These are phyloP conservation scores for Ustilago lituana DNA, from an alignment of 1,284 basidiomycete genomes.

Conservation along the genomic window DNA sequence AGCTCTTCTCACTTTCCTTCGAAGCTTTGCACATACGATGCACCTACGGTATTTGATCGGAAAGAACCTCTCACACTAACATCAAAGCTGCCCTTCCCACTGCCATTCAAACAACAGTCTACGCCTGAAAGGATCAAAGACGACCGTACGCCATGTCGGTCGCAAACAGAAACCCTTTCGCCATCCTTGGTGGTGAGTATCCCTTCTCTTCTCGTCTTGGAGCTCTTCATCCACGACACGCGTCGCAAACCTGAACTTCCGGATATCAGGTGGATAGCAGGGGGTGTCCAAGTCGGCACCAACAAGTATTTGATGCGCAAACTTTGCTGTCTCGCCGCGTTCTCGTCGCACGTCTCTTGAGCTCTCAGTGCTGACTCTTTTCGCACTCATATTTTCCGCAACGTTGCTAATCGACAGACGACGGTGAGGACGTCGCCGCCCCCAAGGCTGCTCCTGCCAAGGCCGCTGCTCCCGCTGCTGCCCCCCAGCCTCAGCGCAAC, in stretches of 20 bases:
- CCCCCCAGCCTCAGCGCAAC: conserved; percentile 49
- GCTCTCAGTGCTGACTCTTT: conserved; percentile 7
- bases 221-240: background rate
- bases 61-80: conserved; percentile 19
- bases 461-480: conserved; percentile 52
- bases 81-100: background rate
- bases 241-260: too few relatives aligned
- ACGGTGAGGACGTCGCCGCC: conserved; percentile 54
- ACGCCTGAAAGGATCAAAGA: conserved; percentile 49
- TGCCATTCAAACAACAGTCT: conserved; percentile 17
- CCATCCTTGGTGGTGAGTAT: conserved; percentile 64
- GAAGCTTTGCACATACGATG: too few relatives aligned
- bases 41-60: too few relatives aligned
- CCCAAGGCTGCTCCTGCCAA: conserved; percentile 57
- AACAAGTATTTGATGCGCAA: too few relatives aligned
- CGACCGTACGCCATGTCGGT: conserved; percentile 65
- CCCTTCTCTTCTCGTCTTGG: background rate
- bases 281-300: too few relatives aligned
- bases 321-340: too few relatives aligned
- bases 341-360: background rate
- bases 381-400: too few relatives aligned
- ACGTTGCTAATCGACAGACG: conserved; percentile 35
- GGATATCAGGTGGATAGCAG: too few relatives aligned
- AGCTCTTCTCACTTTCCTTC: too few relatives aligned
- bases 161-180: conserved; percentile 67